Conservation (phyloP, 176 grass and related monocot genomes). For the Canna indica region DNA sequence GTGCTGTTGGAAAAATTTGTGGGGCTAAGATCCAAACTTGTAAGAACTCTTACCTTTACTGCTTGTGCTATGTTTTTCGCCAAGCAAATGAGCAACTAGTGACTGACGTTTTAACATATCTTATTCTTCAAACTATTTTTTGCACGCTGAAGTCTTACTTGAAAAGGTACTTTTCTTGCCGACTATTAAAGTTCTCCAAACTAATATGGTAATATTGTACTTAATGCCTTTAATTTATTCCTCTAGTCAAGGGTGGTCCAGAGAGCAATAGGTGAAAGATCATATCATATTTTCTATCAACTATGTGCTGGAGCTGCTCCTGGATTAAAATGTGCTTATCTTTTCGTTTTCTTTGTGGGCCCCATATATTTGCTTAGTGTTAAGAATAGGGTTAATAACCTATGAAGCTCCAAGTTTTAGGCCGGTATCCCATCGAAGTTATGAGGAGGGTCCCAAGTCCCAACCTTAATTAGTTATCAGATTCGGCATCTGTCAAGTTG, state of each 20-base stretch:
- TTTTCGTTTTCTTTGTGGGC: not conserved
- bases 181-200: not conserved
- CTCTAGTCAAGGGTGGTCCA: conserved; percentile 94
- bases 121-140: not conserved
- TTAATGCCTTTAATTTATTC: conserved; percentile 25
- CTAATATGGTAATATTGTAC: not conserved
- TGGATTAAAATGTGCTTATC: conserved; percentile 36
- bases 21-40: conserved; percentile 97
- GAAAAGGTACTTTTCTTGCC: conserved; percentile 63
- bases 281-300: conserved; percentile 99
- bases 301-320: conserved; percentile 75
- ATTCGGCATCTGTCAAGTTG: too few species aligned
- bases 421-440: too few species aligned
- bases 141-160: conserved; percentile 62
- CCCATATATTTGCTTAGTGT: too few species aligned
- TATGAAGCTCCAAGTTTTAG: too few species aligned
- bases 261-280: conserved; percentile 67
- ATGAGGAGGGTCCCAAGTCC: too few species aligned
- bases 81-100: too few species aligned
- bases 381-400: too few species aligned
- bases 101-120: not conserved
- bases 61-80: not conserved
- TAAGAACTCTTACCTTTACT: conserved; percentile 22
- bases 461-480: too few species aligned
- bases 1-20: conserved; percentile 76